Base-by-base conservation (phyloP, 257 asterid species). In the Salvia hispanica region DNA sequence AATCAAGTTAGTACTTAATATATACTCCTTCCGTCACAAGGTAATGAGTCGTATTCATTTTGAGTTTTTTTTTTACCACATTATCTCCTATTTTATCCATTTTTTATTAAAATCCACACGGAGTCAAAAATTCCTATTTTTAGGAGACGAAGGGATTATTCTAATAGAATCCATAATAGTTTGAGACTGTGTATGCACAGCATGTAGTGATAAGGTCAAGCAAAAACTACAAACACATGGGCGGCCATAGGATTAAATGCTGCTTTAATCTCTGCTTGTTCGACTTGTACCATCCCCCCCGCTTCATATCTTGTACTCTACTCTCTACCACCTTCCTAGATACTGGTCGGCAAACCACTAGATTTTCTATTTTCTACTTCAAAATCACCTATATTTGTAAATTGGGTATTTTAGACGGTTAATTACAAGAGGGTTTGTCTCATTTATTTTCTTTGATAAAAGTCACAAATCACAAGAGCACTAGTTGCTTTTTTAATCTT, bases 401-500 rank as follows among this genome's bases (percentile, higher is more conserved):
- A 40, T 12, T 40, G 45, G 0, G 45, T 40, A 10, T 40, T 51
- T 51, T 51, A 12, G 3, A 51, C 33, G 7, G 12, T 51, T 12
- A 5, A 21, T 21, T 21, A 18, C 13, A 0, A 31, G 42, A 12
- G 15, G 44, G 21, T 5, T 9, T 16, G n/a, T n/a, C n/a, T n/a
- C n/a, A n/a, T n/a, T n/a, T n/a, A n/a, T n/a, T n/a, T n/a, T 5
- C 7, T 44, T 31, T 16, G 64, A 33, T 63, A 67, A 39, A 66
- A 72, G 78, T 48, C 25, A 48, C 21, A 63, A 18, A 34, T 65
- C 64, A n/a, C 66, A 15, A 43, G 70, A 16, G 55, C 52, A 18
- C 14, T 15, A 55, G n/a, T 64, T 67, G 12, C 6, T 57, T 64
- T 57, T 72, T 28, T 28, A 70, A 67, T 69, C 58, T 69, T 69